Evolutionary conservation across 2,329 filamentous ascomycete species (phyloP), one percentile per base, ranked within the genome.

Genomic region (Scortechinia acanthostroma): DNA sequence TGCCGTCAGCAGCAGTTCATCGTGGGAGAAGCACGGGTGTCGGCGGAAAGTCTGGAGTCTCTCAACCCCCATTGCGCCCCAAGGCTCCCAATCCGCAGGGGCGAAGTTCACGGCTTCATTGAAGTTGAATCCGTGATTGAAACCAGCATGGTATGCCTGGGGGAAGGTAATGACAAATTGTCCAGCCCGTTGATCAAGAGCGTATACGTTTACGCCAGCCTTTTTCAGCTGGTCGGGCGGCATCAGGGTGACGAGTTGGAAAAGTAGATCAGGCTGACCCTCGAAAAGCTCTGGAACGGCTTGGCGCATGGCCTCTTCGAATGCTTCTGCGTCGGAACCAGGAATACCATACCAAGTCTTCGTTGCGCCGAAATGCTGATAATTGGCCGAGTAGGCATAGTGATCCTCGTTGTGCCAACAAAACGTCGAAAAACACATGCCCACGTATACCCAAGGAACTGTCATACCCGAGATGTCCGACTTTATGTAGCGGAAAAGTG

Each of bases 381-480:
- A 98, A 53, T 98, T 98, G 44, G 93, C 87, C 1, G 93, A 98
- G 60, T 97, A 98, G 2, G 93, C 86, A 59, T 95, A 96, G 58
- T 98, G 93, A 57, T 98, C 93, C 58, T 98, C 93, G 51, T 95
- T 96, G 61, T 98, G 93, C 93, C 93, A 98, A 64, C 93, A 98
- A 58, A 98, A 98, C 0, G 93, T 97, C 0, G 93, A 98, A 61
- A 98, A 98, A 30, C 95, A 94, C 93, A 98, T 98, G 49, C 93
- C 93, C 3, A 98, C 93, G 58, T 98, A 98, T 3, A 98, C 81
- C 93, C 93, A 98, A 1, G 93, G 93, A 4, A 98, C 91, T 0
- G 93, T 98, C 93, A 98, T 98, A 28, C 93, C 93, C 2, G 93
- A 97, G 45, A 98, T 94, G 58, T 98, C 93, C 0, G 91, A 89